Evolutionary conservation across 2,329 filamentous ascomycete species (phyloP), one percentile per base, ranked within the genome.

Genomic region (Colletotrichum karsti): DNA sequence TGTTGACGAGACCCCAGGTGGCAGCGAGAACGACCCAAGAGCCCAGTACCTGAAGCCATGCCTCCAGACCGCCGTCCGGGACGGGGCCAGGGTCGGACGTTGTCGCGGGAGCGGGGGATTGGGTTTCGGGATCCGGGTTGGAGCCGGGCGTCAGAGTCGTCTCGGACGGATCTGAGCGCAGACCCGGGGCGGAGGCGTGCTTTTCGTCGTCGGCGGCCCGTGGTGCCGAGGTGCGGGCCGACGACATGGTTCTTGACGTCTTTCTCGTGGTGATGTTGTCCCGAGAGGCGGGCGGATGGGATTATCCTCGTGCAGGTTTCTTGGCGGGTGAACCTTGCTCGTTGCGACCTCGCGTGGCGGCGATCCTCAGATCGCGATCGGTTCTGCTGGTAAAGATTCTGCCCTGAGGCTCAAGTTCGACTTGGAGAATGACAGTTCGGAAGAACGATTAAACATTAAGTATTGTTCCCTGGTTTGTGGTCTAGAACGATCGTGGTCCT

Each of bases 1-100:
- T 79, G 72, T 82, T 84, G 61, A 83, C 75, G 15, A 80, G 70
- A n/a, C 78, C 77, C 55, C 75, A 71, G 28, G 73, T 74, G 26
- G 58, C 63, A 28, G 64, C 68, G 44, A 71, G 69, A 24, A 70
- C 48, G 26, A 64, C 68, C 69, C 69, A 71, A 8, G 70, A 72
- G 20, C 72, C 72, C 24, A 75, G 72, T 4, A 75, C 74, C 33
- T 75, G 73, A 15, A 74, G 63, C 74, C 74, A 75, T 10, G 73
- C 73, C 26, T 73, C 65, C 26, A 73, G 71, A 2, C 74, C 74
- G 30, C 74, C 73, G 18, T 75, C 74, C 7, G 71, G 72, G 46
- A 70, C 48, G 3, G 62, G 62, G 33, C 50, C 62, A 12, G 63
- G 60, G n/a, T 33, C 42, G 44, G 60, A 54, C 12, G 66, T 51